Evolutionary conservation across 441 rosid genomes (phyloP), one percentile per base, ranked within the genome.

Genomic region (Hura crepitans): DNA sequence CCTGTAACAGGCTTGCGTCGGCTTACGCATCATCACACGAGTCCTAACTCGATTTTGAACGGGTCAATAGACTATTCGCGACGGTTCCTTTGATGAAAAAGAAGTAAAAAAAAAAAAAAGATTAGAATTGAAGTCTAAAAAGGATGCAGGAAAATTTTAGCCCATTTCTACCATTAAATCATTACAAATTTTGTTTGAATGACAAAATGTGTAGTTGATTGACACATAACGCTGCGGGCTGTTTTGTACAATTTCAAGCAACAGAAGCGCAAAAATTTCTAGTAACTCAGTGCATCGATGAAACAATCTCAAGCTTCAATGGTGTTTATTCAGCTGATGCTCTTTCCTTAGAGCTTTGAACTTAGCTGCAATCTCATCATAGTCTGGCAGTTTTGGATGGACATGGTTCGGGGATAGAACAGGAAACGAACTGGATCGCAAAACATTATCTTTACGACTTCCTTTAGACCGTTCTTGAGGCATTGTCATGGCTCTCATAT

Each of bases 331-430:
- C 72, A 66, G 84, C 68, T 55, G 59, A 70, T 69, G 54, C 59
- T 85, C 85, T 74, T 77, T 84, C 86, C 81, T 89, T 68, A 91
- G 88, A 45, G 91, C 89, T 74, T 50, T 74, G 67, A 91, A 91
- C 53, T 85, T 87, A 13, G 95, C 92, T 39, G 85, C 80, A 69
- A 93, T 74, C 33, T 85, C 88, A 28, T 91, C 98, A 53, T 81
- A 91, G 59, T 93, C 87, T 0, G 97, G 97, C 78, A 93, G 77
- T 81, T 87, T 91, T 30, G 97, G 98, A 71, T 93, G 96, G 46
- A 88, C 95, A 70, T 91, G 91, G 65, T 67, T 81, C 6, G 89
- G 87, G 65, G 81, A 69, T 64, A 60, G 75, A 25, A 64, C 60
- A 0, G 84, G 78, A 62, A 85, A 78, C 9, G 96, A 86, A 55